Evolutionary conservation across 1,284 basidiomycete species (phyloP), one percentile per base, ranked within the genome.

Genomic region (Microbotryum violaceum): DNA sequence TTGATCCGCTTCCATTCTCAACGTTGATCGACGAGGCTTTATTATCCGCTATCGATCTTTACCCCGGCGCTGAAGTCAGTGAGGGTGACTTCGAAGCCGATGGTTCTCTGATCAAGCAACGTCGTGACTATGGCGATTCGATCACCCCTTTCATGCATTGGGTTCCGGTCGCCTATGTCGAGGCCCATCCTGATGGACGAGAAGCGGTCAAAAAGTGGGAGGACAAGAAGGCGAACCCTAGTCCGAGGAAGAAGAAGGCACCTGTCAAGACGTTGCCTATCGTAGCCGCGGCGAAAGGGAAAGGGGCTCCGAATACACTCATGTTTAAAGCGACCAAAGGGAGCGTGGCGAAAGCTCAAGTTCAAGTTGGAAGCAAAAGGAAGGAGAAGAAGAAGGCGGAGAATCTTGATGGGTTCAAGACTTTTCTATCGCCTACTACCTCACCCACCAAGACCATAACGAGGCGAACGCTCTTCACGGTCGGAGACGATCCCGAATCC

Each of bases 31-130:
- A 21, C 0, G 37, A 49, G 2, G 44, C 27, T 7, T 54, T 67
- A 3, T 54, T 67, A 3, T 60, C 60, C 20, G 2, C 25, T 20
- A 10, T 21, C 21, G 63, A 67, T 37, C 63, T 61, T 2, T 57
- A 42, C 48, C 18, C 33, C 16, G 21, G 3, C 14, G 23, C 49
- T 47, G 4, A 27, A 47, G n/a, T 12, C 29, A n/a, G 27, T 18
- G 18, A 29, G 45, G 37, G 12, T 42, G 37, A 42, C 3, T 16
- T 42, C 3, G 37, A 42, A 14, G 14, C 3, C 62, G 60, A 8
- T 8, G 33, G 46, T 18, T 9, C 20, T 21, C 21, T 44, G 51
- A 37, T 6, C 3, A 45, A 55, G 31, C 27, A 18, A 44, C 51
- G 33, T 4, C 46, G 42, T 16, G 37, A 42, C 37, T 42, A 42